A percentile compares a stretch with the other conserved stretches of the same genome.
These are phyloP conservation scores for Periconia sp. DNA, from an alignment of 2,329 filamentous ascomycete species.

Conservation along the genomic window DNA sequence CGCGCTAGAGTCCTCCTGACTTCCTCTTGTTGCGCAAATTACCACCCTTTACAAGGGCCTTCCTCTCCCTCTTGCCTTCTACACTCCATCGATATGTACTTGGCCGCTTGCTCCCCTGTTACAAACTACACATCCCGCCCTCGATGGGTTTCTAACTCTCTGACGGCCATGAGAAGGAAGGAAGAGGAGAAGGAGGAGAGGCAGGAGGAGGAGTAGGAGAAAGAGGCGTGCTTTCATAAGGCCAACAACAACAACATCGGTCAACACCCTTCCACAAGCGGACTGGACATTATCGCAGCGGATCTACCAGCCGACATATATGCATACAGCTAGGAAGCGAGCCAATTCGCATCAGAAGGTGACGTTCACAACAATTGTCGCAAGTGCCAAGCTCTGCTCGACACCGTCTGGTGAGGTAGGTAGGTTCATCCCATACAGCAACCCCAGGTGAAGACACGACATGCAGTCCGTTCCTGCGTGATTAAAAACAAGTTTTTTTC, in stretches of 20 bases:
- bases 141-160: slow-evolving; percentile 13
- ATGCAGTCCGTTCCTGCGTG: background rate
- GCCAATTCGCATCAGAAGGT: background rate
- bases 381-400: background rate
- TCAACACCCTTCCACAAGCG: slow-evolving; percentile 1
- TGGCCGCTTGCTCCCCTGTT: slow-evolving; percentile 39
- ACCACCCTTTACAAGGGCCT: slow-evolving; percentile 20
- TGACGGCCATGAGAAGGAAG: slow-evolving; percentile 25
- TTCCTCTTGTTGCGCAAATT: slow-evolving; percentile 24
- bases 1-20: slow-evolving; percentile 20
- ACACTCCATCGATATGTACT: slow-evolving; percentile 31
- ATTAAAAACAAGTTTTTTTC: background rate
- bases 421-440: background rate
- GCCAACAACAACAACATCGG: background rate
- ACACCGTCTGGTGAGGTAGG: background rate
- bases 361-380: slow-evolving; percentile 3
- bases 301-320: background rate
- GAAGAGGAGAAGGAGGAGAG: slow-evolving; percentile 18
- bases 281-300: background rate
- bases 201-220: slow-evolving; percentile 29
- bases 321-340: background rate
- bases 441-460: background rate
- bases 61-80: slow-evolving; percentile 17
- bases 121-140: slow-evolving; percentile 23
- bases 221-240: background rate